phyloP scores from a whole-genome alignment of 306 rosid genomes.

The Gillenia trifoliata region DNA sequence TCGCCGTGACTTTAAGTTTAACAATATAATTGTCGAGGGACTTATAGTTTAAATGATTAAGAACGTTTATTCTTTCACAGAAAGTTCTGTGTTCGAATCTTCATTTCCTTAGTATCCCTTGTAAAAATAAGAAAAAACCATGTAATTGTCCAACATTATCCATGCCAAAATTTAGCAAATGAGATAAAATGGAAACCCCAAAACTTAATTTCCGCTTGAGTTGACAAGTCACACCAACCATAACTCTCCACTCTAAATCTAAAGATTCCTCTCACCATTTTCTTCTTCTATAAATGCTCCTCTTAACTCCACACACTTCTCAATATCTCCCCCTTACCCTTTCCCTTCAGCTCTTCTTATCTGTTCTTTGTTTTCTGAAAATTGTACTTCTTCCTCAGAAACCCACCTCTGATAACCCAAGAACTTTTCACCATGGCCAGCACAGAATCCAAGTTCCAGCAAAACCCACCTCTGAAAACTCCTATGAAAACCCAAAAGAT shows the following conservation, averaged over 20 bases:
- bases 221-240: neutral
- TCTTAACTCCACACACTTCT: slow-evolving; percentile 17
- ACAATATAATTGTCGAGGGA: too few species aligned
- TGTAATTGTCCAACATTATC: neutral
- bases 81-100: too few species aligned
- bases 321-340: slow-evolving; percentile 4
- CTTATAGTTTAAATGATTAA: too few species aligned
- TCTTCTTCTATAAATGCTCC: slow-evolving; percentile 29
- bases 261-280: slow-evolving; percentile 8
- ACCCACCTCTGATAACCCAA: neutral
- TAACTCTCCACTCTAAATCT: neutral
- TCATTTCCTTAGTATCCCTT: neutral
- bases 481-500: slow-evolving; percentile 18
- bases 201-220: neutral
- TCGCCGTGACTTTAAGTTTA: neutral
- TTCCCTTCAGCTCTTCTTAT: neutral
- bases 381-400: neutral
- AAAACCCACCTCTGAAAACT: slow-evolving; percentile 17
- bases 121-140: neutral
- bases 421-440: slow-evolving; percentile 19
- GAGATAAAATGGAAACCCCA: neutral
- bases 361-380: neutral
- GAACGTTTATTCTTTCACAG: too few species aligned
- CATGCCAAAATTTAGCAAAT: neutral
- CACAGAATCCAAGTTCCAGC: slow-evolving; percentile 24